These are phyloP conservation scores for Aspergillus nidulans DNA, from an alignment of 495 filamentous ascomycete species.

Conservation along the genomic window DNA sequence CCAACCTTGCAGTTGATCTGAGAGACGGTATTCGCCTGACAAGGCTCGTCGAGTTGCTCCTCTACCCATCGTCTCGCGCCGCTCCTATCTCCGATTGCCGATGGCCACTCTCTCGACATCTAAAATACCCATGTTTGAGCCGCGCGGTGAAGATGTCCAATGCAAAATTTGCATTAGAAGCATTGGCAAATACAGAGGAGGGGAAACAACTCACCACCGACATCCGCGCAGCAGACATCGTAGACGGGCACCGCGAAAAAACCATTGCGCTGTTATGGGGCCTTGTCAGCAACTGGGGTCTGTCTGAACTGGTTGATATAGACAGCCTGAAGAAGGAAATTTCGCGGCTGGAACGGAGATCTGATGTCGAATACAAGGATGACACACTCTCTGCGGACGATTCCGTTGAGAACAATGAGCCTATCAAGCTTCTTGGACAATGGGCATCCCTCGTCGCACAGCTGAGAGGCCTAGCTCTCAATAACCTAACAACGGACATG, in stretches of 20 bases:
- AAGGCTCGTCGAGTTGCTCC: constrained; percentile 56
- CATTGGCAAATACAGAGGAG: constrained; percentile 41
- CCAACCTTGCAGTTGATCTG: constrained; percentile 61
- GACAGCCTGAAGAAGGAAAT: constrained; percentile 51
- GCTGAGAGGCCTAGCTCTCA: constrained; percentile 42
- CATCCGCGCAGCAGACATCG: constrained; percentile 57
- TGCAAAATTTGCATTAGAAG: constrained; percentile 52
- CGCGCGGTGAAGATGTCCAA: constrained; percentile 60
- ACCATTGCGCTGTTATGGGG: constrained; percentile 60
- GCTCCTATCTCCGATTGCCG: background rate
- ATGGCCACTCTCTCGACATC: constrained; percentile 51
- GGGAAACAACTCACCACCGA: constrained; percentile 28
- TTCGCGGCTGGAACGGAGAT: constrained; percentile 32
- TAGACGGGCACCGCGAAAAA: constrained; percentile 65
- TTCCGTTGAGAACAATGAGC: constrained; percentile 22
- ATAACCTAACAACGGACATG: constrained; percentile 59
- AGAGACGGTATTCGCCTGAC: constrained; percentile 60
- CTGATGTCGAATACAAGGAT: constrained; percentile 18
- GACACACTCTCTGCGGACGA: constrained; percentile 10
- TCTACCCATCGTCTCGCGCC: constrained; percentile 35
- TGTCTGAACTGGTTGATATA: constrained; percentile 52
- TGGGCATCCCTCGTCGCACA: constrained; percentile 52
- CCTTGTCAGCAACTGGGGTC: constrained; percentile 54
- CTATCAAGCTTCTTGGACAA: constrained; percentile 42
- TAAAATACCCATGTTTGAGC: constrained; percentile 57